Base-by-base conservation (phyloP, 345 rosid genomes). In the Gossypium thurberi region DNA sequence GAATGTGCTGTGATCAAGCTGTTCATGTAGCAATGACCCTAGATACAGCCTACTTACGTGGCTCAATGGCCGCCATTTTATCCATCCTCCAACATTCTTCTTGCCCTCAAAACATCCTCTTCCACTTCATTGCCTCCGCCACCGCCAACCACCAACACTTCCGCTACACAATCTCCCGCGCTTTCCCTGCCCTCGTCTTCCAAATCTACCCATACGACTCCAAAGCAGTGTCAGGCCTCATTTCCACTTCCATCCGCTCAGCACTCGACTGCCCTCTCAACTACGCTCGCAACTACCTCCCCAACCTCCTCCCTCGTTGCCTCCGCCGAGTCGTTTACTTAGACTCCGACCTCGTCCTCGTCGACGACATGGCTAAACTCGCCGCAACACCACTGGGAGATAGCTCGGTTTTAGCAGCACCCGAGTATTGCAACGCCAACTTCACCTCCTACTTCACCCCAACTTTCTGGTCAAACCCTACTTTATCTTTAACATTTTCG, bases 381-480 rank as follows among this genome's bases (percentile, higher is more conserved):
- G 84, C 86, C 21, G 83, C 82, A 0, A 86, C 92, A 8, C 81
- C 84, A 1, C 86, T 91, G 0, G 85, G 85, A 0, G 47, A 58
- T 66, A 52, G 76, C 14, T 67, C 88, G 4, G 97, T 86, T 2
- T 72, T 91, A 10, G 93, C 93, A 0, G 97, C 97, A 0, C 97
- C 93, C 0, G 97, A 91, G 74, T 80, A 91, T 60, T 91, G 93
- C 72, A 86, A 85, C 76, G 97, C 97, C 0, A 91, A 91, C 74
- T 89, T 91, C 90, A 89, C 97, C 1, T 76, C 85, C 8, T 91
- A 91, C 78, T 91, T 91, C 80, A 91, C 97, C 1, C 90, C 90
- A 0, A 82, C 88, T 1, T 89, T 91, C 66, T 91, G 97, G 97
- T 84, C 93, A 2, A 91, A 84, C 77, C 97, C 97, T 21, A 83